Evolutionary conservation across 139 green algal species (phyloP).

Genomic region (Zygnema circumcarinatum): DNA sequence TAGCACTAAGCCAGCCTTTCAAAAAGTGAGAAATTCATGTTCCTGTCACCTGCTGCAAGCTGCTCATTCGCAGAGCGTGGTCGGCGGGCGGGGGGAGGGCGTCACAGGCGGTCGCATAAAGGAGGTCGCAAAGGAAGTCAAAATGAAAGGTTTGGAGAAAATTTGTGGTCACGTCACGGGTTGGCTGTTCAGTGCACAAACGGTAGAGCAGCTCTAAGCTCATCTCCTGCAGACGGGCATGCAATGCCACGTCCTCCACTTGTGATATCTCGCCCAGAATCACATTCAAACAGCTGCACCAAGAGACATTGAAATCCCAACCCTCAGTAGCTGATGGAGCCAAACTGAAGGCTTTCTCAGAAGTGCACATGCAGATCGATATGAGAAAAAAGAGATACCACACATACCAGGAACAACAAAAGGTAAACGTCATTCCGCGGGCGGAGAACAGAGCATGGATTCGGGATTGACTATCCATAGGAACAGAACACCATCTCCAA

Average conservation of each 20-base stretch:
- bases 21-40: too few relatives aligned
- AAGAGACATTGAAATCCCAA: constrained; percentile 18
- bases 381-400: too few relatives aligned
- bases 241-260: not conserved
- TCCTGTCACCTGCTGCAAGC: constrained; percentile 29
- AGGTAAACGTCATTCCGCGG: too few relatives aligned
- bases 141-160: constrained; percentile 25
- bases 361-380: too few relatives aligned
- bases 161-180: constrained; percentile 20
- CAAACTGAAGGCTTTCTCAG: too few relatives aligned
- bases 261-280: constrained; percentile 26
- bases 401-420: too few relatives aligned
- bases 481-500: too few relatives aligned
- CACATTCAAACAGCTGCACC: constrained; percentile 24
- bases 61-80: constrained; percentile 7
- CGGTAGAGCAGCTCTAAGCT: constrained; percentile 70
- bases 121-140: constrained; percentile 27
- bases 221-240: constrained; percentile 70
- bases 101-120: not conserved
- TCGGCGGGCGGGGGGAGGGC: constrained; percentile 15
- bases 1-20: too few relatives aligned
- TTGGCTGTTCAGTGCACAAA: constrained; percentile 46
- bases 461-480: too few relatives aligned
- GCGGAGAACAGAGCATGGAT: too few relatives aligned
- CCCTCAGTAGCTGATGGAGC: not conserved